Percentiles rank a stretch among this genome's conserved stretches.
phyloP scores from a whole-genome alignment of 2,329 filamentous ascomycete species.

The Ascochyta koolunga region DNA sequence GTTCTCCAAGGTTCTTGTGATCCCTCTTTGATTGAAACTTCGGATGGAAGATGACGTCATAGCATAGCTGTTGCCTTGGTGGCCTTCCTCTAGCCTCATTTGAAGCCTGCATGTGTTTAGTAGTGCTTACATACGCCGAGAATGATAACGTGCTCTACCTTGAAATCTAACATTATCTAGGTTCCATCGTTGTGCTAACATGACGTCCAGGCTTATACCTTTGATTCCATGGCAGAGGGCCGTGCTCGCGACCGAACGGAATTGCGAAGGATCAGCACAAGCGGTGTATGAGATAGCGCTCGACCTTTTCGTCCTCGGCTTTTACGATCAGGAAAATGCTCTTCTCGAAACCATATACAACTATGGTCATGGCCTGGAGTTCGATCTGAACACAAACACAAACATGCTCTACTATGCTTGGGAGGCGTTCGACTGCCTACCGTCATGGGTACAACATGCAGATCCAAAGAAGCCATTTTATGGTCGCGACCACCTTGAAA shows the following conservation, averaged over 20 bases:
- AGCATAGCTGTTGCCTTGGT: background rate
- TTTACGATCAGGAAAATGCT: too few species aligned
- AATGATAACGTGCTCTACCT: too few species aligned
- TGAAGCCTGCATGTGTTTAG: background rate
- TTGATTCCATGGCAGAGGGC: constrained; percentile 9
- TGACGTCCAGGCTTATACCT: background rate
- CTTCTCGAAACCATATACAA: too few species aligned
- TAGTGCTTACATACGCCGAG: background rate
- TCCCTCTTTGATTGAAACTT: too few species aligned
- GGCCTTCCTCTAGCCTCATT: background rate
- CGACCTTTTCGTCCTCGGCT: constrained; percentile 5
- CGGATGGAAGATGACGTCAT: background rate
- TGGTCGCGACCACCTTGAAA: too few species aligned
- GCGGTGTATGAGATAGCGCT: constrained; percentile 4
- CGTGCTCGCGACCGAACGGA: background rate
- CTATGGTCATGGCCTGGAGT: constrained; percentile 3
- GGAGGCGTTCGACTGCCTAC: background rate
- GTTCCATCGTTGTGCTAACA: background rate
- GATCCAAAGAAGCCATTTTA: too few species aligned
- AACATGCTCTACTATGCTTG: background rate
- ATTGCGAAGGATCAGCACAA: background rate
- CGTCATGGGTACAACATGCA: too few species aligned
- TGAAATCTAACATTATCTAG: too few species aligned
- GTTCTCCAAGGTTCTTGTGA: background rate
- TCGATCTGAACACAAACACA: background rate